Evolutionary conservation across 2,329 filamentous ascomycete species (phyloP).

Genomic region (Verticillium longisporum): DNA sequence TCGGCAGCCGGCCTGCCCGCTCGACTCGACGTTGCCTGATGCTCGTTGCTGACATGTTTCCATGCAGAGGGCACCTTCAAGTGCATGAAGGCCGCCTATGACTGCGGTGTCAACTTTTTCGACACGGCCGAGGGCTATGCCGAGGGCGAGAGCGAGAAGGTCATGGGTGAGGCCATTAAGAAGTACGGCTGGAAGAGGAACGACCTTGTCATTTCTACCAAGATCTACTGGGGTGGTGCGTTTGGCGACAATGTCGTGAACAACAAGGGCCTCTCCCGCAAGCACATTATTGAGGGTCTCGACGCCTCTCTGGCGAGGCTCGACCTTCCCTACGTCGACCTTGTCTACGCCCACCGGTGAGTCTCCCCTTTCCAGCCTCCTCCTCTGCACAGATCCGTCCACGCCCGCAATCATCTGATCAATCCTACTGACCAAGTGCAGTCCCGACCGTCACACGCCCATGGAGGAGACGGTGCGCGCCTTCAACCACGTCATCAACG

Average conservation of each 20-base stretch:
- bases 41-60: neutral
- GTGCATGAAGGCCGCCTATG: constrained; percentile 56
- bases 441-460: constrained; percentile 57
- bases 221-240: constrained; percentile 58
- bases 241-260: constrained; percentile 58
- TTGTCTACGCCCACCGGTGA: constrained; percentile 59
- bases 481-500: constrained; percentile 64
- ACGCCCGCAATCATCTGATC: too few species aligned
- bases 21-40: neutral
- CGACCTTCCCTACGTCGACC: constrained; percentile 55
- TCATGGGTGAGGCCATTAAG: constrained; percentile 55
- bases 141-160: constrained; percentile 54
- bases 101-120: constrained; percentile 56
- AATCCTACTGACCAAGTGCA: neutral
- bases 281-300: constrained; percentile 63
- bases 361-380: neutral
- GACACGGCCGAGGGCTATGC: constrained; percentile 54
- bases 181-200: constrained; percentile 56
- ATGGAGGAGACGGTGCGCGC: constrained; percentile 66
- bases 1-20: neutral
- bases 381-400: too few species aligned
- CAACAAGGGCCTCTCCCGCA: constrained; percentile 60
- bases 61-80: constrained; percentile 38
- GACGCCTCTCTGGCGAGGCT: constrained; percentile 51
- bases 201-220: constrained; percentile 55